Evolutionary conservation across 179 eudicot genomes (phyloP).

Genomic region (Vitellaria paradoxa): DNA sequence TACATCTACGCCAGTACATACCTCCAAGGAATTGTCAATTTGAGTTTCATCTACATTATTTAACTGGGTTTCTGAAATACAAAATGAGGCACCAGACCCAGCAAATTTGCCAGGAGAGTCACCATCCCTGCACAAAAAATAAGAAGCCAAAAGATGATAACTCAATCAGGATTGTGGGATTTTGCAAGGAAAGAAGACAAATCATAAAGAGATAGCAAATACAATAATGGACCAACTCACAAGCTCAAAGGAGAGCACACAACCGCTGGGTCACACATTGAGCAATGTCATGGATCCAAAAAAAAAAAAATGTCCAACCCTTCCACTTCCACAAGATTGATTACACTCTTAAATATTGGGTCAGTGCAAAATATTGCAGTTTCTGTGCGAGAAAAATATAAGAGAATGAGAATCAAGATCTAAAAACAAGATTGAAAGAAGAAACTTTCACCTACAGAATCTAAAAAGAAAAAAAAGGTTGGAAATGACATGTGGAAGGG

Average conservation of each 20-base stretch:
- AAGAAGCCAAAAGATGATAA: background rate
- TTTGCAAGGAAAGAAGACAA: background rate
- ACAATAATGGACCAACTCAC: constrained; percentile 7
- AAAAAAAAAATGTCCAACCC: background rate
- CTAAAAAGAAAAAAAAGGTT: background rate
- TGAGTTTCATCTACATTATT: background rate
- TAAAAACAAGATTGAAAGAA: too few species aligned
- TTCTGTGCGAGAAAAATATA: background rate
- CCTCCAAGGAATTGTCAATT: constrained; percentile 1
- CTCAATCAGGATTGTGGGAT: background rate
- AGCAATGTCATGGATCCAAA: constrained; percentile 1
- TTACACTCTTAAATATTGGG: background rate
- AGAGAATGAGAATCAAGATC: too few species aligned
- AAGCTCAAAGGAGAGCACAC: background rate
- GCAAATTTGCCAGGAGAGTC: background rate
- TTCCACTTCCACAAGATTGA: background rate
- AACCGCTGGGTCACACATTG: constrained; percentile 15
- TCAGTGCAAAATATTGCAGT: background rate
- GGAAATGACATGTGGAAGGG: background rate
- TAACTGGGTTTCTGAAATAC: constrained; percentile 5
- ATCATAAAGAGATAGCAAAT: background rate
- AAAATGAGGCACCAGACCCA: background rate
- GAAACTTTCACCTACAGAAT: too few species aligned
- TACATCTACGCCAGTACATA: background rate
- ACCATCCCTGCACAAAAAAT: constrained; percentile 2